Evolutionary conservation across 768 basidiomycete species (phyloP).

Genomic region (Porphyrellus cyaneotinctus): DNA sequence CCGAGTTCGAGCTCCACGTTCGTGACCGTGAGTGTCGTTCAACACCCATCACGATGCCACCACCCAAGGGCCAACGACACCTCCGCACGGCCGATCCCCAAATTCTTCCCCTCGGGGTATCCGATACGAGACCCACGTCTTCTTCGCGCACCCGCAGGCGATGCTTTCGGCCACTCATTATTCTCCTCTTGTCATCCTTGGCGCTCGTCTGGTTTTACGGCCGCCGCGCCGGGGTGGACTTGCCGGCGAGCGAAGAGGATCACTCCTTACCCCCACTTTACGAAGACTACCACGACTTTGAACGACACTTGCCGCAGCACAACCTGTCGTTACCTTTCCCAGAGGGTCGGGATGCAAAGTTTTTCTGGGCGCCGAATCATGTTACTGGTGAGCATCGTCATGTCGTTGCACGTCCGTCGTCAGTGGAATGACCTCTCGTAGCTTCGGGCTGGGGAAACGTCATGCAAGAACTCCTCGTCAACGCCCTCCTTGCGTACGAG

Average conservation of each 20-base stretch:
- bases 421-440: conserved; percentile 13
- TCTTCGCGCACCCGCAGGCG: conserved; percentile 5
- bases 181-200: conserved; percentile 10
- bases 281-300: conserved; percentile 39
- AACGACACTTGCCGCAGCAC: conserved; percentile 46
- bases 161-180: conserved; percentile 6
- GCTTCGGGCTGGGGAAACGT: conserved; percentile 60
- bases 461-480: conserved; percentile 55
- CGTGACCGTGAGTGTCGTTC: too few species aligned
- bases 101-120: conserved; percentile 15
- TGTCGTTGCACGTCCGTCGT: neutral
- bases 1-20: too few species aligned
- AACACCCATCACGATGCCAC: conserved; percentile 10
- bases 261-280: conserved; percentile 43
- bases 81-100: conserved; percentile 5
- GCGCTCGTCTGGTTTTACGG: conserved; percentile 18
- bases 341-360: conserved; percentile 39
- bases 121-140: conserved; percentile 3
- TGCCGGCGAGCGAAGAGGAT: conserved; percentile 1
- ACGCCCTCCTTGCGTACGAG: conserved; percentile 45
- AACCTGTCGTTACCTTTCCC: conserved; percentile 36
- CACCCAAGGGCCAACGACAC: conserved; percentile 2
- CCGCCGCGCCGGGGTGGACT: neutral
- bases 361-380: conserved; percentile 49
- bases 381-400: conserved; percentile 31